phyloP scores from a whole-genome alignment of 2,329 filamentous ascomycete genomes.

The Acrocalymma vagum region DNA sequence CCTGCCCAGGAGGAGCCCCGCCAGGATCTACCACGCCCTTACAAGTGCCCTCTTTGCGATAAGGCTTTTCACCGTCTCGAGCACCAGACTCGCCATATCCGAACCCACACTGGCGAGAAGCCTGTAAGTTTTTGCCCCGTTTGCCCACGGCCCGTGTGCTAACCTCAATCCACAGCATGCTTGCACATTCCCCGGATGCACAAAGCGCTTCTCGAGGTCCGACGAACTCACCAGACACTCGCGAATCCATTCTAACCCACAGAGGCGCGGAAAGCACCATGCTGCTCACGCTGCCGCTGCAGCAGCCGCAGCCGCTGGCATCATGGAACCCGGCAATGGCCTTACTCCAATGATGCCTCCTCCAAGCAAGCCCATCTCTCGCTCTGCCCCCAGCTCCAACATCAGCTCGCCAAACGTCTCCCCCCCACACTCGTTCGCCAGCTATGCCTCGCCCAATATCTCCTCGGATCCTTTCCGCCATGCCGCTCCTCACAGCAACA shows the following conservation, averaged over 20 bases:
- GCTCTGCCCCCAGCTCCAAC: constrained; percentile 87
- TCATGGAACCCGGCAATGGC: constrained; percentile 60
- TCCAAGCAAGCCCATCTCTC: constrained; percentile 76
- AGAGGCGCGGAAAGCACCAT: constrained; percentile 83
- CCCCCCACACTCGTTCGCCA: constrained; percentile 85
- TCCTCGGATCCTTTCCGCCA: constrained; percentile 65
- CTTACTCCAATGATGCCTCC: constrained; percentile 76
- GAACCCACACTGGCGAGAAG: constrained; percentile 98
- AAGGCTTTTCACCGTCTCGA: constrained; percentile 98
- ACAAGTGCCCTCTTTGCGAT: constrained; percentile 98
- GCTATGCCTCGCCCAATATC: constrained; percentile 66
- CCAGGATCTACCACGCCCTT: constrained; percentile 90
- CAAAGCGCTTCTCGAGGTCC: constrained; percentile 94
- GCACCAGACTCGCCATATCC: constrained; percentile 91
- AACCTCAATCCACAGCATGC: no score
- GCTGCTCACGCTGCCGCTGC: constrained; percentile 66
- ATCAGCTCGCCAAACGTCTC: constrained; percentile 95
- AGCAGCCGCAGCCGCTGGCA: constrained; percentile 58
- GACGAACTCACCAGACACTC: constrained; percentile 97
- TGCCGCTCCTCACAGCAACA: constrained; percentile 38
- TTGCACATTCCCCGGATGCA: constrained; percentile 94
- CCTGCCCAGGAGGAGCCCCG: constrained; percentile 62
- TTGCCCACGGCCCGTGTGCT: no score
- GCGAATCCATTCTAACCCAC: constrained; percentile 98
- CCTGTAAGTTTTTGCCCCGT: no score